These are phyloP conservation scores for Epichloe sp. DNA, from an alignment of 2,329 filamentous ascomycete species.

Conservation along the genomic window DNA sequence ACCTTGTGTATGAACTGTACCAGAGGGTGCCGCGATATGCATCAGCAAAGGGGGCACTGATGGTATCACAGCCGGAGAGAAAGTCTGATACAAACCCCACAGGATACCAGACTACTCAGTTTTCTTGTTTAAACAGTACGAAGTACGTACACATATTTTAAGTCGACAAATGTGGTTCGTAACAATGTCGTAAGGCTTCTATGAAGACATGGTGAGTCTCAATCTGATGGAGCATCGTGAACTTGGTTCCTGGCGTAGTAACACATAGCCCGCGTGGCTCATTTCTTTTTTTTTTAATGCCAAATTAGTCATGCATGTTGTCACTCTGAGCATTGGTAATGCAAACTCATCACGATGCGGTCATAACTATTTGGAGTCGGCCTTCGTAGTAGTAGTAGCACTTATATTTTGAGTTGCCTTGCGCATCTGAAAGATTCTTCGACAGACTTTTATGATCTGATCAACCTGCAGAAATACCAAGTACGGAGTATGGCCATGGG, in stretches of 20 bases:
- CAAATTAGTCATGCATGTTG: neutral
- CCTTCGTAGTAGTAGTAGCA: neutral
- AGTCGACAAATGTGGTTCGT: neutral
- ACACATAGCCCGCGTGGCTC: neutral
- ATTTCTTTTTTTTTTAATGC: neutral
- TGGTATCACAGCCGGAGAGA: neutral
- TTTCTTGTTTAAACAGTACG: neutral
- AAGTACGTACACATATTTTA: neutral
- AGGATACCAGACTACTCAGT: neutral
- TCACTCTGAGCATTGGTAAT: neutral
- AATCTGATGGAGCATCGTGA: neutral
- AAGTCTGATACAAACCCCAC: neutral
- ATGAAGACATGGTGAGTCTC: neutral
- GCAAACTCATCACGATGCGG: neutral
- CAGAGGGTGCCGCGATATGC: neutral
- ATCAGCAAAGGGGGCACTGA: neutral
- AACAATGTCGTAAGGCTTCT: neutral
- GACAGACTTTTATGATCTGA: neutral
- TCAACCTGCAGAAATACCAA: neutral
- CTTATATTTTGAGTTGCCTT: neutral
- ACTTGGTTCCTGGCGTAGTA: neutral
- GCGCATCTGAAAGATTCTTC: neutral
- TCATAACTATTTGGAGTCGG: neutral
- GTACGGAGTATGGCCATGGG: too few relatives aligned
- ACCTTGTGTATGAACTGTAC: neutral